A percentile compares a stretch with the other conserved stretches of the same genome.
Conservation (phyloP, 2,329 filamentous ascomycete species). For the Alternaria tenuissima region DNA sequence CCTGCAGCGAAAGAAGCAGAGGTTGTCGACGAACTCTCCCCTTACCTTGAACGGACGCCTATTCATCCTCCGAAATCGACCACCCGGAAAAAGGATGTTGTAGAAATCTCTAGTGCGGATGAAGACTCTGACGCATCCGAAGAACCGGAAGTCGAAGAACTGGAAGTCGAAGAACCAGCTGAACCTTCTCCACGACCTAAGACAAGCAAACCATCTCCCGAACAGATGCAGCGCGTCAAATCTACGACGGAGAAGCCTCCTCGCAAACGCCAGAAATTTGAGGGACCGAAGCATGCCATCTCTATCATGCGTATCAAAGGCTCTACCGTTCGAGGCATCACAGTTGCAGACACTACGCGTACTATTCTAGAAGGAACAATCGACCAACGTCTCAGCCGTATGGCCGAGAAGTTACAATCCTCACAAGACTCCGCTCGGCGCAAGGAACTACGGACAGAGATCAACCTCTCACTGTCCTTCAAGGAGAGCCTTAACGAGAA, state of each 20-base stretch:
- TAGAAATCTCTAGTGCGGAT: slow-evolving; percentile 25
- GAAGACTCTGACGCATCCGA: slow-evolving; percentile 28
- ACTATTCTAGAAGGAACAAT: slow-evolving; percentile 61
- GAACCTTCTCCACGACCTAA: slow-evolving; percentile 19
- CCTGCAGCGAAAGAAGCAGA: slow-evolving; percentile 2
- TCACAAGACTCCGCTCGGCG: slow-evolving; percentile 52
- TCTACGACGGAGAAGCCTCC: slow-evolving; percentile 31
- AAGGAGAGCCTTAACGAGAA: slow-evolving; percentile 58
- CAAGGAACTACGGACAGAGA: slow-evolving; percentile 54
- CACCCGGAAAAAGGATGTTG: slow-evolving; percentile 7
- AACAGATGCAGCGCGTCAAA: slow-evolving; percentile 22
- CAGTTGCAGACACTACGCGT: slow-evolving; percentile 61
- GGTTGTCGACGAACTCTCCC: slow-evolving; percentile 31
- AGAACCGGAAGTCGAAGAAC: slow-evolving; percentile 27
- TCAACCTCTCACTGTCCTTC: slow-evolving; percentile 59
- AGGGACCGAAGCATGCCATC: slow-evolving; percentile 42
- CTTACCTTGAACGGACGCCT: slow-evolving; percentile 17
- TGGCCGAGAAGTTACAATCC: slow-evolving; percentile 50
- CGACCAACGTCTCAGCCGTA: slow-evolving; percentile 54
- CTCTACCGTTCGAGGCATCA: slow-evolving; percentile 51
- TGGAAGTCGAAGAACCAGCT: slow-evolving; percentile 25
- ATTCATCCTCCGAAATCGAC: slow-evolving; percentile 7
- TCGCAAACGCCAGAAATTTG: slow-evolving; percentile 39
- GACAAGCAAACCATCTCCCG: slow-evolving; percentile 23
- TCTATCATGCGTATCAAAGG: slow-evolving; percentile 52